Base-by-base conservation (phyloP, 2,329 filamentous ascomycete species). In the Coniosporium tulheliwenetii region DNA sequence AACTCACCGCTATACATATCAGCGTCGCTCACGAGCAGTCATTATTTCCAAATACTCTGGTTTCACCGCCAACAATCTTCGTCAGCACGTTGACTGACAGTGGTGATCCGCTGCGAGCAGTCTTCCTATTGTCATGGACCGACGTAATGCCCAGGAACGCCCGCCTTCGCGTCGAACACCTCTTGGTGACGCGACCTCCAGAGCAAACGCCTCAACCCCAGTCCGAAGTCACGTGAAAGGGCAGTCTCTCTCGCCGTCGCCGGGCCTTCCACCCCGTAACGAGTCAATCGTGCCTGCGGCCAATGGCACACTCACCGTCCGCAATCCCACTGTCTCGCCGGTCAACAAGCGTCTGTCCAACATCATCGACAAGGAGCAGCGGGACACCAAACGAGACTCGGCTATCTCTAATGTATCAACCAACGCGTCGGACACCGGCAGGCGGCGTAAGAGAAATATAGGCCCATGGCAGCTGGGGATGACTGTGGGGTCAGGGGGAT, bases 391-490 rank as follows among this genome's bases (percentile, higher is more conserved):
- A 49, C 62, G 66, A 38, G 57, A 66, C 48, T 68, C 71, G 0
- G 63, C 67, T 5, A 63, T 74, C 32, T 77, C 75, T 1, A 72
- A 69, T 2, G 60, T 66, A 1, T 77, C 73, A 5, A 71, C 70
- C 2, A 63, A 67, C 38, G 71, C 67, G 3, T 70, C 66, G 3
- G 56, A 54, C 26, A 69, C 66, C 40, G 56, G 52, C 40, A 64
- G 69, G 5, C 69, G 71, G 46, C 63, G 70, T 37, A 77, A 77
- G 61, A 84, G 81, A 9, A 81, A 85, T 51, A 84, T 98, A 51
- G 91, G 91, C 0, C 89, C 89, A 48, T 98, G 91, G 91, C 79
- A 89, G 48, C 66, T 98, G 3, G 91, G 91, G 5, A 85, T 76
- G 57, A 93, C 84, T 1, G 70, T 98, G 26, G 91, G 91, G 0